These are phyloP conservation scores for Leishmania mexicana DNA, from an alignment of 208 protist genomes.

Conservation along the genomic window DNA sequence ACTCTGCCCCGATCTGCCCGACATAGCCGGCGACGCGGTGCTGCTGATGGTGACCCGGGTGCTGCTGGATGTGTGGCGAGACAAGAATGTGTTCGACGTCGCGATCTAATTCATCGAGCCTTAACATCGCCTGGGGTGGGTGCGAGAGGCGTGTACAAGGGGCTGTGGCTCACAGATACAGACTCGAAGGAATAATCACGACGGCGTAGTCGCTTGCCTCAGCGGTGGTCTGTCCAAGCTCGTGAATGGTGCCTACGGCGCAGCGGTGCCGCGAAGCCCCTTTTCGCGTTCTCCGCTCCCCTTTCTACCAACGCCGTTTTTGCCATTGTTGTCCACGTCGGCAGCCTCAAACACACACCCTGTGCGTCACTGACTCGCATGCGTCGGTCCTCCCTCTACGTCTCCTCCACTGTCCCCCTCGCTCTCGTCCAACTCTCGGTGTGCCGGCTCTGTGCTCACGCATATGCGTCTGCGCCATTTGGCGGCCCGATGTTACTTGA, in stretches of 20 bases:
- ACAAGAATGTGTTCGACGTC: constrained; percentile 68
- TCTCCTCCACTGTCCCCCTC: neutral
- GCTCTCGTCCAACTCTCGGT: neutral
- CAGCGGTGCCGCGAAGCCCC: neutral
- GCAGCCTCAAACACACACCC: neutral
- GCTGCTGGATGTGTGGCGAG: constrained; percentile 42
- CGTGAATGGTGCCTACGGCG: neutral
- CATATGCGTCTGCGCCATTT: neutral
- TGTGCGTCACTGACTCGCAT: neutral
- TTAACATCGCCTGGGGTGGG: neutral
- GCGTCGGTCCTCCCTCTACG: neutral
- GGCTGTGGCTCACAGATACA: neutral
- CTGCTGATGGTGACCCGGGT: constrained; percentile 17
- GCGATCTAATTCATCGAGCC: neutral
- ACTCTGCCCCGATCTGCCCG: constrained; percentile 16
- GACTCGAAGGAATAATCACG: neutral
- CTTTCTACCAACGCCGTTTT: neutral
- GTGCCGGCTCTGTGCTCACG: neutral
- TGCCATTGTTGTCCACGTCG: neutral
- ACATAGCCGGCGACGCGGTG: constrained; percentile 13
- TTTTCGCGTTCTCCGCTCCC: neutral
- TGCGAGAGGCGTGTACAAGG: neutral
- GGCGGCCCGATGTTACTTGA: too few species aligned
- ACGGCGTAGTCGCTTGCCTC: neutral
- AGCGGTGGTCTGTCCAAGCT: neutral